A percentile compares a stretch with the other conserved stretches of the same genome.
Evolutionary conservation across 768 basidiomycete genomes (phyloP).

Genomic region (Crucibulum laeve): DNA sequence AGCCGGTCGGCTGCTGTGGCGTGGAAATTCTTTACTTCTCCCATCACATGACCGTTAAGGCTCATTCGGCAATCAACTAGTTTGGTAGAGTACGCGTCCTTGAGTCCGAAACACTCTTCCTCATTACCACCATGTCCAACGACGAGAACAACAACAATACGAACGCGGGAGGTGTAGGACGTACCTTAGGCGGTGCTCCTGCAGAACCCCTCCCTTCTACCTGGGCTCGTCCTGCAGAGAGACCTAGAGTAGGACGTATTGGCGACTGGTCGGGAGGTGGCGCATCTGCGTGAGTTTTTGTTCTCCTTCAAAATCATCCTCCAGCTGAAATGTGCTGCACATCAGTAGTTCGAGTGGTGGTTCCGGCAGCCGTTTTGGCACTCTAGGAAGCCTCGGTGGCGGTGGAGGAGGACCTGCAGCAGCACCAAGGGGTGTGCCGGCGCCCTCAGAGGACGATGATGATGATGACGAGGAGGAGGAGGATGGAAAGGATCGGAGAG

Average conservation of each 20-base stretch:
- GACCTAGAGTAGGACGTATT: constrained; percentile 46
- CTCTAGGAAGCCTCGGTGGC: constrained; percentile 14
- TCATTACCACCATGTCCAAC: constrained; percentile 28
- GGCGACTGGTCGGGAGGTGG: constrained; percentile 38
- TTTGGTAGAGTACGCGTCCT: too few species aligned
- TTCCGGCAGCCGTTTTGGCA: constrained; percentile 20
- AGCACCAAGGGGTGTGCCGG: neutral
- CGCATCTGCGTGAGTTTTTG: constrained; percentile 20
- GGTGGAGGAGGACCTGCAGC: constrained; percentile 9
- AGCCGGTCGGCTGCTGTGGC: too few species aligned
- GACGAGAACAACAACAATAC: constrained; percentile 22
- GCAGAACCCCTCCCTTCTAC: constrained; percentile 43
- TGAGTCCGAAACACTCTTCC: too few species aligned
- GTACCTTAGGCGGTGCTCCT: constrained; percentile 43
- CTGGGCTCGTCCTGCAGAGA: constrained; percentile 35
- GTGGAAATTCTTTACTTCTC: too few species aligned
- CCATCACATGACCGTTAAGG: too few species aligned
- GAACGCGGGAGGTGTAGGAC: constrained; percentile 31
- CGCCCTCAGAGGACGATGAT: too few species aligned
- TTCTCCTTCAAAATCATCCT: neutral
- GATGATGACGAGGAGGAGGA: constrained; percentile 52
- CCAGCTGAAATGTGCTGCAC: neutral
- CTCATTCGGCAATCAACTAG: too few species aligned
- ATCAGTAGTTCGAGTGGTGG: constrained; percentile 4
- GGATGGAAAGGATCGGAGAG: constrained; percentile 44